Evolutionary conservation across 164 flowering plant genomes (phyloP).

Genomic region (Vitis cinerea): DNA sequence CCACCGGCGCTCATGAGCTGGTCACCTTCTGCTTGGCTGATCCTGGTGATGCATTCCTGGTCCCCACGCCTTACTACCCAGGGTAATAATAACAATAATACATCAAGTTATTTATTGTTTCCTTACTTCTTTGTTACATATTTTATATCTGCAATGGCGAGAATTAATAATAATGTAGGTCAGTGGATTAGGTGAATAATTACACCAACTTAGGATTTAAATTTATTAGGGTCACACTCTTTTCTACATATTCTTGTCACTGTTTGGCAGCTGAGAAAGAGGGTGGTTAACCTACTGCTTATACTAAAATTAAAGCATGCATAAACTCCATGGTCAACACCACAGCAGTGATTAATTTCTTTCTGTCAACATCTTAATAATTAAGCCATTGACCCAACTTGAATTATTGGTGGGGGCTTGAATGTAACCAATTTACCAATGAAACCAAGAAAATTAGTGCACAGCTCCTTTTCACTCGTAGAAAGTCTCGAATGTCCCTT

Average conservation of each 20-base stretch:
- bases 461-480: neutral
- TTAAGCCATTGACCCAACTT: neutral
- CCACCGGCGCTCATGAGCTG: slow-evolving; percentile 86
- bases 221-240: no score
- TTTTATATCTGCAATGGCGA: neutral
- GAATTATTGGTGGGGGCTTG: slow-evolving; percentile 3
- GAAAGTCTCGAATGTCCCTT: no score
- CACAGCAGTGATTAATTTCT: no score
- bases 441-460: neutral
- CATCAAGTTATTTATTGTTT: no score
- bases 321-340: no score
- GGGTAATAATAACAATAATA: slow-evolving; percentile 39
- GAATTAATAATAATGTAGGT: neutral
- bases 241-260: no score
- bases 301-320: no score
- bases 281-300: no score
- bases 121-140: no score
- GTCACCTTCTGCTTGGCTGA: slow-evolving; percentile 80
- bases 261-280: no score
- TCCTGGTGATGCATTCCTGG: slow-evolving; percentile 84
- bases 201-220: no score
- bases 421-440: neutral
- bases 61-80: slow-evolving; percentile 87
- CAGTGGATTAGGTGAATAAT: neutral
- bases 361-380: neutral